Percentiles rank a stretch among this genome's conserved stretches.
These are phyloP conservation scores for Ceratocystis smalleyi DNA, from an alignment of 2,329 filamentous ascomycete species.

Conservation along the genomic window DNA sequence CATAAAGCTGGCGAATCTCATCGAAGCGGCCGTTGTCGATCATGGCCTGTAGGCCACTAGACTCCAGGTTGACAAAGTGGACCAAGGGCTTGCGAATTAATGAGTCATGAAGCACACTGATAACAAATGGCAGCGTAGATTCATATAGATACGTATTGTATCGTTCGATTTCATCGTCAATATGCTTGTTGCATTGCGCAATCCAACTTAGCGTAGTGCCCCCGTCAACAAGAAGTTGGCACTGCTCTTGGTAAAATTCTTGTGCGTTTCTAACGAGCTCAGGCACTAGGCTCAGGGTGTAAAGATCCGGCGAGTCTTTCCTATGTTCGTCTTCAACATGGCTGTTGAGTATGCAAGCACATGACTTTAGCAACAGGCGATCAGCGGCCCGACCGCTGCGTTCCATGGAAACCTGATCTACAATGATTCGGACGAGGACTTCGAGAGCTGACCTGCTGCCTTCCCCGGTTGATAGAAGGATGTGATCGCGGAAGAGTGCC, in stretches of 20 bases:
- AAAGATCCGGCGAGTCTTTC: constrained; percentile 63
- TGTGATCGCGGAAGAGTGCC: constrained; percentile 72
- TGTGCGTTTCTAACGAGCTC: constrained; percentile 57
- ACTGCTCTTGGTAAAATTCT: constrained; percentile 62
- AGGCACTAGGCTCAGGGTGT: constrained; percentile 68
- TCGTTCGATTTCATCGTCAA: constrained; percentile 67
- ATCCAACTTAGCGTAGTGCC: constrained; percentile 74
- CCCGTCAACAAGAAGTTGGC: constrained; percentile 55
- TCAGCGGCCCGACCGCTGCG: constrained; percentile 80
- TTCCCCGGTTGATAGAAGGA: constrained; percentile 46
- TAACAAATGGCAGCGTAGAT: constrained; percentile 57
- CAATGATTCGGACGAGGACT: constrained; percentile 63
- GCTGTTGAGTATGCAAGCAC: constrained; percentile 75
- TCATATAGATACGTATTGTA: constrained; percentile 69
- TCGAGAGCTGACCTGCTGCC: constrained; percentile 42
- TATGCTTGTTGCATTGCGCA: constrained; percentile 53
- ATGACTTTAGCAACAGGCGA: constrained; percentile 63
- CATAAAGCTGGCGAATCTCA: constrained; percentile 68
- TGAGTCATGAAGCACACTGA: constrained; percentile 61
- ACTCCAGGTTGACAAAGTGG: constrained; percentile 71
- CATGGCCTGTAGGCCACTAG: constrained; percentile 75
- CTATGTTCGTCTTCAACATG: constrained; percentile 73
- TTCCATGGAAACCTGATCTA: constrained; percentile 88
- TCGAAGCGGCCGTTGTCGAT: constrained; percentile 72
- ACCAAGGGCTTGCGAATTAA: constrained; percentile 62